These are phyloP conservation scores for Wickerhamomyces hampshirensis DNA, from an alignment of 805 yeast species.

Conservation along the genomic window DNA sequence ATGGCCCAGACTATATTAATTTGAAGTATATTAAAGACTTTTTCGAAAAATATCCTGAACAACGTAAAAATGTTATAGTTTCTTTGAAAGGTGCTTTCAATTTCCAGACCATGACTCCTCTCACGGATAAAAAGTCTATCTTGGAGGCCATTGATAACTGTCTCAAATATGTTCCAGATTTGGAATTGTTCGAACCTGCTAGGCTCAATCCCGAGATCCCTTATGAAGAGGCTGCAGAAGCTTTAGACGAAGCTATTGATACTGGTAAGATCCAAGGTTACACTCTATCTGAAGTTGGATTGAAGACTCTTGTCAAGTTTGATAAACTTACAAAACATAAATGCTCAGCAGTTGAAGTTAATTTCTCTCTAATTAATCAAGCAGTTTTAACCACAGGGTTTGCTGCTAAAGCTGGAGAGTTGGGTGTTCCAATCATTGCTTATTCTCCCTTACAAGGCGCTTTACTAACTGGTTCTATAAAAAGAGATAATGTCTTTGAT, in stretches of 20 bases:
- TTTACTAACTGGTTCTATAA: conserved; percentile 57
- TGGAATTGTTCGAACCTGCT: conserved; percentile 65
- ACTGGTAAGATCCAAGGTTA: conserved; percentile 62
- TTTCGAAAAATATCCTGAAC: conserved; percentile 48
- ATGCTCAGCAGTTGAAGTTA: conserved; percentile 68
- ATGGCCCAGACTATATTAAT: conserved; percentile 52
- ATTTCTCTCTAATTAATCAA: conserved; percentile 63
- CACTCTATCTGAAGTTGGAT: conserved; percentile 69
- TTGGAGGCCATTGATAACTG: conserved; percentile 42
- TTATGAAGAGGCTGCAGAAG: conserved; percentile 51
- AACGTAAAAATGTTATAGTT: conserved; percentile 47
- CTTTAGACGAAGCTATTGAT: conserved; percentile 52
- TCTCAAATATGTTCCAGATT: conserved; percentile 32
- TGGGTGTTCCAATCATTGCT: conserved; percentile 60
- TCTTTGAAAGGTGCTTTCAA: conserved; percentile 61
- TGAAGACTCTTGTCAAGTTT: conserved; percentile 56
- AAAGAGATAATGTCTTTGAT: conserved; percentile 39
- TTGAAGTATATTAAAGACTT: conserved; percentile 52
- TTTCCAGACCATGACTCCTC: background rate
- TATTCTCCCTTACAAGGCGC: conserved; percentile 85
- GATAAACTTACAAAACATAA: conserved; percentile 41
- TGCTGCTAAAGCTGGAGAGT: conserved; percentile 50
- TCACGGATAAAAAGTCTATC: conserved; percentile 26
- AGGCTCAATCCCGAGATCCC: conserved; percentile 57
- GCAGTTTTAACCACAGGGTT: conserved; percentile 63